Evolutionary conservation across 2,329 filamentous ascomycete genomes (phyloP), one percentile per base, ranked within the genome.

Genomic region (Penicillium glabrum): DNA sequence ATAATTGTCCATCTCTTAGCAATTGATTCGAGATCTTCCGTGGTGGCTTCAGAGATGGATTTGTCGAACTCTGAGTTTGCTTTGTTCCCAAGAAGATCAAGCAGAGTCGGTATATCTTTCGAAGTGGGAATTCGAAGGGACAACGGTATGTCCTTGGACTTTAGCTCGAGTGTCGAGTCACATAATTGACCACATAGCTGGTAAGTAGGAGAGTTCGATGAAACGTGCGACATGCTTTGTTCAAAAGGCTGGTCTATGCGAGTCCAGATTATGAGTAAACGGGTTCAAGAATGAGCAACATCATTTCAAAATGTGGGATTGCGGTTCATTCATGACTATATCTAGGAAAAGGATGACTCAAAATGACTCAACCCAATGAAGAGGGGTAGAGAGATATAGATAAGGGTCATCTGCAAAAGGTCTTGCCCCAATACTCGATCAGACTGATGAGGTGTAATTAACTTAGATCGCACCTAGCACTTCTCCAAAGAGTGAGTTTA

Each of bases 11-110:
- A 56, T 35, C 37, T 16, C 14, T 35, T 19, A 3, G 54, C 54
- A 43, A 56, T 52, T 6, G 19, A 26, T 45, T 48, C 35, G 10
- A 56, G 43, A n/a, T 56, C 48, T 19, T 56, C 31, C 7, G 21
- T 5, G 1, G 41, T 19, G 14, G 48, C 23, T 2, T 51, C 43
- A 13, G 41, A 46, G 24, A 56, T 51, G 6, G 53, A 56, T 33
- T 51, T 51, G 43, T 56, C 53, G 26, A 51, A 51, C 26, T 56
- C 29, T 5, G 53, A 56, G 21, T 56, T 56, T 29, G 26, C 45
- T 49, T 54, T 49, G 26, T 54, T 54, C 19, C 14, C 26, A 14
- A 54, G 26, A 5, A 54, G 45, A n/a, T 44, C 52, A 14, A 49
- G 11, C 5, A 49, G 10, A 3, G 37, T 4, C 8, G 27, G 2